phyloP scores from a whole-genome alignment of 2,329 filamentous ascomycete genomes.

The Trichoderma simmonsii region DNA sequence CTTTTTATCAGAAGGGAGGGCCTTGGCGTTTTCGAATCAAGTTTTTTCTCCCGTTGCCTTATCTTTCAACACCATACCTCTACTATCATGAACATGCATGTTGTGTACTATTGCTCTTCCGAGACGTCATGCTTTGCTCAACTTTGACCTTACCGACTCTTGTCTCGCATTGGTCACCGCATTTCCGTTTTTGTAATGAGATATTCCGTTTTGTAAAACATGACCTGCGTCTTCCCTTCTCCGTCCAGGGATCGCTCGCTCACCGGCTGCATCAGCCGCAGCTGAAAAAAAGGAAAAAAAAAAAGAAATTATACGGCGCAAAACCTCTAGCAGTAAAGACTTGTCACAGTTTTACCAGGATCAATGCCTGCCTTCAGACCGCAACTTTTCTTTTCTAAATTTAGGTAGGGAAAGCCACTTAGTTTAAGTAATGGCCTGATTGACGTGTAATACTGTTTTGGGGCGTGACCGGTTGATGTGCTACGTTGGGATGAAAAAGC shows the following conservation, averaged over 20 bases:
- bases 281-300: neutral
- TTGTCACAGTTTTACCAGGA: neutral
- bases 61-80: neutral
- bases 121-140: neutral
- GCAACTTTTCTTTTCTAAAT: neutral
- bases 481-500: neutral
- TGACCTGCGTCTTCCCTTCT: neutral
- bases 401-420: neutral
- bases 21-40: neutral
- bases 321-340: neutral
- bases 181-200: neutral
- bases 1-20: neutral
- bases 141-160: constrained; percentile 3
- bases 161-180: neutral
- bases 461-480: neutral
- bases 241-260: neutral
- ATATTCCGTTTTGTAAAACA: neutral
- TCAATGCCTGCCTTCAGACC: neutral
- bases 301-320: neutral
- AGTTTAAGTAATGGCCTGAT: neutral
- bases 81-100: neutral
- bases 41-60: neutral
- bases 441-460: neutral
- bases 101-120: neutral
- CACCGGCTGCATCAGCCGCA: constrained; percentile 9